Percentiles rank a stretch among this genome's conserved stretches.
Evolutionary conservation across 257 asterid species (phyloP).

Genomic region (Verbena officinalis): DNA sequence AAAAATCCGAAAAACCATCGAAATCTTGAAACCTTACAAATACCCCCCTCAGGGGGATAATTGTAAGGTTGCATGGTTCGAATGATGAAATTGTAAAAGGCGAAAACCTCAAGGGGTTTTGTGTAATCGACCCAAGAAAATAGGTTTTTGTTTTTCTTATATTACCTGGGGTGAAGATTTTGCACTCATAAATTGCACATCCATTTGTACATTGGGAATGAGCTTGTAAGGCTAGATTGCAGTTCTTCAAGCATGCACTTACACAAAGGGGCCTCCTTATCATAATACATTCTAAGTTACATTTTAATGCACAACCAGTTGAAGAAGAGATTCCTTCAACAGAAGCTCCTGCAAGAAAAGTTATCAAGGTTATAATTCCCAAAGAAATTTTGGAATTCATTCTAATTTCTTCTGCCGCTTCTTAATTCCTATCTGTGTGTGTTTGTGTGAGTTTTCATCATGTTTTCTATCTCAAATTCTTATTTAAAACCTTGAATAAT

Average conservation of each 20-base stretch:
- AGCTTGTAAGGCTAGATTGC: background rate
- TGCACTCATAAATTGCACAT: slow-evolving; percentile 22
- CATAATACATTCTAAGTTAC: background rate
- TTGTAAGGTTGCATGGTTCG: no score
- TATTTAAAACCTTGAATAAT: background rate
- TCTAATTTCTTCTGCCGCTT: background rate
- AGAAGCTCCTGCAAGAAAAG: background rate
- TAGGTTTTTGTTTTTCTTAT: background rate
- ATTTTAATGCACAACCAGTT: background rate
- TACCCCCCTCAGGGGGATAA: no score
- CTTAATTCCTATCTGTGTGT: background rate
- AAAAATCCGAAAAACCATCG: no score
- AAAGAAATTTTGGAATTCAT: background rate
- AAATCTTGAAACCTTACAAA: no score
- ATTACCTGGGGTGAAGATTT: slow-evolving; percentile 18
- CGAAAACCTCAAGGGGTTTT: no score
- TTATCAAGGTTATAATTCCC: background rate
- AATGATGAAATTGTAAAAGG: no score
- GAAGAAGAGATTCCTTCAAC: background rate
- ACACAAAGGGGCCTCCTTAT: background rate
- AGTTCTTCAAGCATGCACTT: slow-evolving; percentile 19
- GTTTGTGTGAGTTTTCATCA: no score
- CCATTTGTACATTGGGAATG: slow-evolving; percentile 7
- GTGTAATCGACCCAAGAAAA: background rate
- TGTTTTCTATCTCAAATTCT: background rate